Conservation (phyloP, 2,329 filamentous ascomycete species). For the Colletotrichum sp. region DNA sequence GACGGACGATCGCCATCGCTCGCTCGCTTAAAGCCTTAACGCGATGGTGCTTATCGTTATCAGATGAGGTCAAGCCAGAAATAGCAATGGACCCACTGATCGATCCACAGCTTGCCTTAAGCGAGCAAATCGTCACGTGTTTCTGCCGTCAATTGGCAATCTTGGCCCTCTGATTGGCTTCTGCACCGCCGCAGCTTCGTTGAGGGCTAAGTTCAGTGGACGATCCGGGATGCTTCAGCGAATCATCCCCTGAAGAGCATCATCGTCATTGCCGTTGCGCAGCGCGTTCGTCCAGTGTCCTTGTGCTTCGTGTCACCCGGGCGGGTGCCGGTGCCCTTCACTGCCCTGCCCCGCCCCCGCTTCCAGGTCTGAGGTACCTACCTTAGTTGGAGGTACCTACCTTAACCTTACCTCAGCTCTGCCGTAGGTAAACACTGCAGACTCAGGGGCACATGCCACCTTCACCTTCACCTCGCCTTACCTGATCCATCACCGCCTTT, state of each 20-base stretch:
- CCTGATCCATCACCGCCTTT: neutral
- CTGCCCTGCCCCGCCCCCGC: neutral
- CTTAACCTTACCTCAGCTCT: neutral
- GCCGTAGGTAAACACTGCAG: no score
- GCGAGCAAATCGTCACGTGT: conserved; percentile 4
- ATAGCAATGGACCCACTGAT: neutral
- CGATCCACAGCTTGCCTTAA: neutral
- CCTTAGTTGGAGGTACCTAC: neutral
- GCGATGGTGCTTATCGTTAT: neutral
- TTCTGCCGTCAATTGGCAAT: neutral
- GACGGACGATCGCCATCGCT: neutral
- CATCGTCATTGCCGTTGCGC: neutral
- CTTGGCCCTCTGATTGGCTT: neutral
- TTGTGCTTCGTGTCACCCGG: neutral
- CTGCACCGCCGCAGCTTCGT: neutral
- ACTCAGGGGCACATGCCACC: neutral
- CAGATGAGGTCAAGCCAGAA: neutral
- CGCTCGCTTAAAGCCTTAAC: neutral
- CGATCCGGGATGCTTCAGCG: neutral
- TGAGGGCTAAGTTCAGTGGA: neutral
- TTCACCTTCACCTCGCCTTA: neutral
- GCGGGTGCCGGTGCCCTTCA: neutral
- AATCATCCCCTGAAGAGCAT: neutral
- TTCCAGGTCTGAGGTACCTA: neutral
- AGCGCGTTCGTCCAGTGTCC: neutral